Base-by-base conservation (phyloP, 495 filamentous ascomycete species). In the Podospora conica region DNA sequence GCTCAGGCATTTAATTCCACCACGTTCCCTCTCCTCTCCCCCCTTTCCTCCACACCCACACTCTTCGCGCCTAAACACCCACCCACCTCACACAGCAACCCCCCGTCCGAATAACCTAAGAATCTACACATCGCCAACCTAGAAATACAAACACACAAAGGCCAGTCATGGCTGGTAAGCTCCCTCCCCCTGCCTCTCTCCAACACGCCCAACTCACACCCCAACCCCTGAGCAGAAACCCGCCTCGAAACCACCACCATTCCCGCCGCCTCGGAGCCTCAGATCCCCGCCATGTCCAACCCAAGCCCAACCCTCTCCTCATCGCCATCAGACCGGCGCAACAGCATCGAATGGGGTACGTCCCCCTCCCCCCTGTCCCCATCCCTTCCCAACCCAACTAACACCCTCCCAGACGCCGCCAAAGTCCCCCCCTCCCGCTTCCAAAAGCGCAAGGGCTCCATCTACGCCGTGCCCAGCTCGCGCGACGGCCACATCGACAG, bases 361-460 rank as follows among this genome's bases (percentile, higher is more conserved):
- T 48, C 20, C 25, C 20, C 10, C 53, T 33, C 23, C 33, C 27
- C 28, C 27, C 24, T 3, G 22, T 3, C 61, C 48, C 27, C 22
- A 55, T 24, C 28, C 59, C 29, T 48, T 22, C 1, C 3, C 28
- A 12, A 25, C 48, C 18, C 24, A 31, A 61, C 70, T 73, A 68
- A 73, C 68, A 9, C 12, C 1, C 40, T 21, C 1, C n/a, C 22
- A 85, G 83, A 88, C 71, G 85, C 85, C 24, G 79, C 82, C 68
- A 88, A 88, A 74, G 85, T 86, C 3, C 83, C 82, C 5, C 85
- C 85, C 24, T 82, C 78, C 60, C 82, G 83, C 40, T 88, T 88
- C 79, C 85, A 87, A 70, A 85, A 85, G 77, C 80, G 83, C 72
- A 83, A 87, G 75, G 86, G 85, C 61, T 85, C 82, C 72, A 84